A percentile compares a stretch with the other conserved stretches of the same genome.
Evolutionary conservation across 805 yeast genomes (phyloP).

Genomic region (Helenozyma rhizophorensis): DNA sequence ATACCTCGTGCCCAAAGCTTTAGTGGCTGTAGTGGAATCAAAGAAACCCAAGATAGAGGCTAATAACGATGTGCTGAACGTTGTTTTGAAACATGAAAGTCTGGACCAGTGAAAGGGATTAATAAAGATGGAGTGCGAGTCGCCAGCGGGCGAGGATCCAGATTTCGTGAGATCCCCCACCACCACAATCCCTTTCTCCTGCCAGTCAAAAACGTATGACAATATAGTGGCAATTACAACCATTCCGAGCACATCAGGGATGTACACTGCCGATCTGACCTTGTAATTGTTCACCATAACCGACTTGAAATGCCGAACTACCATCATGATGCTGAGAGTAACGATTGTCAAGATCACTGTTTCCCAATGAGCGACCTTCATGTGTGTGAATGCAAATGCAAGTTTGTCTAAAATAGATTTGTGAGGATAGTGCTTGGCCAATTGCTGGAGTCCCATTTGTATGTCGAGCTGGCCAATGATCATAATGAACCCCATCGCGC

Average conservation of each 20-base stretch:
- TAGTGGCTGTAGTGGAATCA: slow-evolving; percentile 33
- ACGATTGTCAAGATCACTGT: slow-evolving; percentile 15
- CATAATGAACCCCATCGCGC: slow-evolving; percentile 84
- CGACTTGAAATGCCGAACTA: slow-evolving; percentile 17
- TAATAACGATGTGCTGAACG: slow-evolving; percentile 27
- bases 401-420: slow-evolving; percentile 12
- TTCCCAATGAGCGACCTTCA: slow-evolving; percentile 5
- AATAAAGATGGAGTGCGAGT: slow-evolving; percentile 1
- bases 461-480: slow-evolving; percentile 49
- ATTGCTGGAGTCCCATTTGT: slow-evolving; percentile 36
- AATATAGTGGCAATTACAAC: slow-evolving; percentile 23
- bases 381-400: slow-evolving; percentile 6
- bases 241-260: slow-evolving; percentile 32
- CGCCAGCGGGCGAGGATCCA: neutral
- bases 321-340: slow-evolving; percentile 20
- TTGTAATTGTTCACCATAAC: slow-evolving; percentile 14
- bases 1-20: slow-evolving; percentile 27
- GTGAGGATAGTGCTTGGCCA: slow-evolving; percentile 19
- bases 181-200: slow-evolving; percentile 22
- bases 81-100: slow-evolving; percentile 19
- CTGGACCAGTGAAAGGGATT: slow-evolving; percentile 22
- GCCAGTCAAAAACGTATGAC: slow-evolving; percentile 25
- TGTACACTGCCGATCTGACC: slow-evolving; percentile 18
- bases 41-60: slow-evolving; percentile 32
- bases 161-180: slow-evolving; percentile 22